Base-by-base conservation (phyloP, 2,329 filamentous ascomycete genomes). In the Tolypocladium cylindrosporum region DNA sequence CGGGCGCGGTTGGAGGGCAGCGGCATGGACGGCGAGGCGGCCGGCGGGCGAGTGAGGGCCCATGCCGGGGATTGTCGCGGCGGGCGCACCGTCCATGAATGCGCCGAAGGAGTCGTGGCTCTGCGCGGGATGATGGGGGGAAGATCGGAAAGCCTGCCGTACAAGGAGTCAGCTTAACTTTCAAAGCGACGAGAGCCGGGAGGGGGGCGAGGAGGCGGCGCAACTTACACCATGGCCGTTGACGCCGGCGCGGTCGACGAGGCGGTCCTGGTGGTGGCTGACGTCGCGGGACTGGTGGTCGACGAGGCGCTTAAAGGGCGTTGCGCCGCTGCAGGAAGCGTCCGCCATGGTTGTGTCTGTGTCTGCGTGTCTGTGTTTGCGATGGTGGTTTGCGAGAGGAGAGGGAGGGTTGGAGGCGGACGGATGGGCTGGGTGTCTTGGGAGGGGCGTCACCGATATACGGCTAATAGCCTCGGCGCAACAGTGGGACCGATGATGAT, bases 261-360 rank as follows among this genome's bases (percentile, higher is more conserved):
- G 63, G n/a, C 72, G 68, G 60, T 76, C 74, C 61, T 76, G 73
- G 19, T 75, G 74, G 55, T 72, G 71, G 62, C 72, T 74, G 54
- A 69, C 67, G 63, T 77, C 74, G 51, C 71, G 70, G n/a, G 68
- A 67, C 55, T 77, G 74, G 43, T 77, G 74, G 10, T 77, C 73
- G 24, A 74, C 64, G 48, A 77, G 68, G 14, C 69, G 71, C 67
- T 77, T 77, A 57, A 77, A 76, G 41, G 75, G 74, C 54, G 72
- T 73, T 2, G 69, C 68, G 40, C 74, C 74, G 60, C 74, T 74
- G 61, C 75, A 77, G 11, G 74, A 74, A 57, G 69, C 68, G 56
- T 76, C 74, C 42, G 73, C 69, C 75, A 77, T 77, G 57, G 34
- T 54, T n/a, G 57, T 21, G 39, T 34, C 54, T 54, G 3, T 31